Evolutionary conservation across 2,329 filamentous ascomycete species (phyloP).

Genomic region (Clonostachys chloroleuca): DNA sequence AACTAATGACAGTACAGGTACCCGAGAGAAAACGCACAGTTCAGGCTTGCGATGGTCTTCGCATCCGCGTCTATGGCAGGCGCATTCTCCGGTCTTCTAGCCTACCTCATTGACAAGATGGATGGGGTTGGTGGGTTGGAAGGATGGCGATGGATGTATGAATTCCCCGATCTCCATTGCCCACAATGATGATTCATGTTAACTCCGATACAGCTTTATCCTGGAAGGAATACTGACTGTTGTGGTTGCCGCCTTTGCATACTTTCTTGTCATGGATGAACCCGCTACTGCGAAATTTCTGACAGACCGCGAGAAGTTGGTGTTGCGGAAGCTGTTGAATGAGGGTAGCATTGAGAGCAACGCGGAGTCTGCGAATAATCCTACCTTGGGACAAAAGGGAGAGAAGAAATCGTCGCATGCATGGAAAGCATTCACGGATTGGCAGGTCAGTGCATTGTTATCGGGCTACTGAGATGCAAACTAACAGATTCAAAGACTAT

Average conservation of each 20-base stretch:
- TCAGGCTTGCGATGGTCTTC: conserved; percentile 70
- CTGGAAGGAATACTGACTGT: conserved; percentile 30
- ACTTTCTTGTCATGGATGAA: conserved; percentile 1
- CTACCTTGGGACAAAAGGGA: neutral
- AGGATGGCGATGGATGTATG: conserved; percentile 64
- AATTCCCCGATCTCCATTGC: too few species aligned
- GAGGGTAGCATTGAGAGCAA: conserved; percentile 7
- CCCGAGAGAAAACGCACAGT: conserved; percentile 23
- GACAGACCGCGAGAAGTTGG: conserved; percentile 20
- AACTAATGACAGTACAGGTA: conserved; percentile 18
- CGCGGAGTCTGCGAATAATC: neutral
- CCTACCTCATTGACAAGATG: conserved; percentile 64
- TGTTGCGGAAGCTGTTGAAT: conserved; percentile 7
- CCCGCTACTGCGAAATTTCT: conserved; percentile 2
- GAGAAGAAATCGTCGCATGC: conserved; percentile 23
- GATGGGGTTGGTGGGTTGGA: conserved; percentile 31
- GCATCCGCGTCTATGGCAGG: conserved; percentile 76
- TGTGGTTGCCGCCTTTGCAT: neutral
- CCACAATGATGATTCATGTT: neutral
- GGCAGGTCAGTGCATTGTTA: conserved; percentile 54
- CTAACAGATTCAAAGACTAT: too few species aligned
- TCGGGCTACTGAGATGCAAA: neutral
- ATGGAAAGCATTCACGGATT: conserved; percentile 57
- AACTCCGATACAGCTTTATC: conserved; percentile 30
- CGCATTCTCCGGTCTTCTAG: conserved; percentile 61